phyloP scores from a whole-genome alignment of 108 stramenopile genomes.

The Fistulifera pelliculosa region DNA sequence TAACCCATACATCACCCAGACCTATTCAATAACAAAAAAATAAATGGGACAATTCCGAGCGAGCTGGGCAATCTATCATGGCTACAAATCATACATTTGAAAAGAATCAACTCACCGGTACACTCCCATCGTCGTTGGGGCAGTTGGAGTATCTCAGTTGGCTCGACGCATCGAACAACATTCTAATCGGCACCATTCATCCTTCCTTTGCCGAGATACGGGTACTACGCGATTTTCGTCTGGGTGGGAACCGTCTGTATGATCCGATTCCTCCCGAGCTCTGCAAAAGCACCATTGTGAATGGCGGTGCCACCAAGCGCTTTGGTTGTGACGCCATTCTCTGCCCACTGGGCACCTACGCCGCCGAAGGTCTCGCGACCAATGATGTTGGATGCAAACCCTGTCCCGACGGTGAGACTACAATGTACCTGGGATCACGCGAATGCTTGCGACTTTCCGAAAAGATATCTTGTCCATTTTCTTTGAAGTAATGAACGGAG shows the following conservation, averaged over 20 bases:
- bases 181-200: conserved; percentile 28
- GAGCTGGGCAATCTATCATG: conserved; percentile 8
- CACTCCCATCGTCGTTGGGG: conserved; percentile 32
- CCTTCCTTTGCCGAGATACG: conserved; percentile 19
- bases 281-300: conserved; percentile 34
- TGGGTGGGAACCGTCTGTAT: conserved; percentile 46
- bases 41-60: conserved; percentile 27
- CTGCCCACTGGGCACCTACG: conserved; percentile 52
- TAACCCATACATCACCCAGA: too few relatives aligned
- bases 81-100: conserved; percentile 54
- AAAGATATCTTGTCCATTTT: conserved; percentile 43
- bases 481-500: conserved; percentile 40
- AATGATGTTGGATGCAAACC: conserved; percentile 22
- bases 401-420: conserved; percentile 40
- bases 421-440: conserved; percentile 34
- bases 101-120: conserved; percentile 47
- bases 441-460: conserved; percentile 24
- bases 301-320: conserved; percentile 31
- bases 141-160: conserved; percentile 32
- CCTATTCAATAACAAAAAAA: conserved; percentile 40
- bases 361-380: conserved; percentile 10
- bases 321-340: conserved; percentile 52
- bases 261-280: conserved; percentile 40
- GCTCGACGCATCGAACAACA: conserved; percentile 43
- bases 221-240: conserved; percentile 42